These are phyloP conservation scores for Trametes gibbosa DNA, from an alignment of 768 basidiomycete species.

Conservation along the genomic window DNA sequence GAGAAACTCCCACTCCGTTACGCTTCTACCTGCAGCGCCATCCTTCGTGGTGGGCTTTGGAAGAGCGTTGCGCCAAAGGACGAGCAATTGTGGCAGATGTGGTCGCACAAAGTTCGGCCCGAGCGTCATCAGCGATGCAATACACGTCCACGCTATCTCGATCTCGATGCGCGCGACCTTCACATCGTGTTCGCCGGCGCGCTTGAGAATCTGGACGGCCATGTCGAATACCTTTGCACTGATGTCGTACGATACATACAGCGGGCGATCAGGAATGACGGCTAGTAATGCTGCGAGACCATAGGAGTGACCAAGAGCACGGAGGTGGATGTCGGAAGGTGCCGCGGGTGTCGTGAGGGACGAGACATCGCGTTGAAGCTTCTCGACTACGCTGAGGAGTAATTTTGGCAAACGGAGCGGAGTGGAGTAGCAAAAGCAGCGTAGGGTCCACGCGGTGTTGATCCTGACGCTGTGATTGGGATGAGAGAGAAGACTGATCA, in stretches of 20 bases:
- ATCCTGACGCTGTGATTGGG: conserved; percentile 86
- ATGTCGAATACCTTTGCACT: conserved; percentile 88
- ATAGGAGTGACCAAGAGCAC: conserved; percentile 85
- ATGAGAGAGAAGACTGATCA: conserved; percentile 82
- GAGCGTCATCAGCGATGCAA: conserved; percentile 86
- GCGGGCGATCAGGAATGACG: conserved; percentile 79
- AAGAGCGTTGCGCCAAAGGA: conserved; percentile 95
- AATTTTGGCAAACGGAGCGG: conserved; percentile 81
- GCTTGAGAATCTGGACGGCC: conserved; percentile 85
- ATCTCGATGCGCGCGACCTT: conserved; percentile 79
- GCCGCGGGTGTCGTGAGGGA: conserved; percentile 70
- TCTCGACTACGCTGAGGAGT: conserved; percentile 73
- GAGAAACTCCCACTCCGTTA: conserved; percentile 87
- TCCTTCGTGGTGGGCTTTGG: conserved; percentile 95
- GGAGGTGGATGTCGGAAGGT: conserved; percentile 63
- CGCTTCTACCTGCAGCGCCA: conserved; percentile 55
- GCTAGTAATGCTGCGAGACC: conserved; percentile 87
- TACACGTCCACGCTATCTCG: conserved; percentile 91
- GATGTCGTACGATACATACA: conserved; percentile 94
- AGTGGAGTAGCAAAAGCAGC: conserved; percentile 88
- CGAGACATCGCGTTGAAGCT: conserved; percentile 79
- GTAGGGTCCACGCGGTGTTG: conserved; percentile 81
- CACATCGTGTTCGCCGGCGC: conserved; percentile 88
- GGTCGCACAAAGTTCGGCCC: conserved; percentile 93
- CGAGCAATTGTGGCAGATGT: conserved; percentile 89